These are phyloP conservation scores for Handroanthus guayacan DNA, from an alignment of 257 asterid species.

Conservation along the genomic window DNA sequence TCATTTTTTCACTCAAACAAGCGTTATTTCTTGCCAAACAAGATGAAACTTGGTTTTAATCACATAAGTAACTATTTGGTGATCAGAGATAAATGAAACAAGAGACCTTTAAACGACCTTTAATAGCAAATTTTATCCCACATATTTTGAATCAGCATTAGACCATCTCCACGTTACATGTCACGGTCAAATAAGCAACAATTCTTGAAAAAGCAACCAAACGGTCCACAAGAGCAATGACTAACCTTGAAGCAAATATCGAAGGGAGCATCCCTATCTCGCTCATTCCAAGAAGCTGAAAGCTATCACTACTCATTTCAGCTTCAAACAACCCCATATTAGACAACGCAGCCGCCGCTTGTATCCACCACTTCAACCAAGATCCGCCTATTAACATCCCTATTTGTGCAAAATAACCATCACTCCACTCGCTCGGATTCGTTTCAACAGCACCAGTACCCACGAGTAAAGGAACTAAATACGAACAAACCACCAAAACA, in stretches of 20 bases:
- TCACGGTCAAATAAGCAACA: no score
- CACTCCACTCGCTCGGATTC: slow-evolving; percentile 72
- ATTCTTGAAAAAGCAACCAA: slow-evolving; percentile 20
- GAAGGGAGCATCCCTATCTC: slow-evolving; percentile 95
- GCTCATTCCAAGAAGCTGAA: slow-evolving; percentile 92
- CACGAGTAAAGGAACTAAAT: slow-evolving; percentile 73
- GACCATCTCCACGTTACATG: not conserved
- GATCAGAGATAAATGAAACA: not conserved
- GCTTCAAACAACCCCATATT: slow-evolving; percentile 93
- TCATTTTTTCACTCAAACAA: no score
- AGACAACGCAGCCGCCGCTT: slow-evolving; percentile 87
- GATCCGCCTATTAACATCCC: slow-evolving; percentile 86
- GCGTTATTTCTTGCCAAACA: no score
- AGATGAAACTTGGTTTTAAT: no score
- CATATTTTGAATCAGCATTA: no score
- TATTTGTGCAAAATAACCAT: slow-evolving; percentile 84
- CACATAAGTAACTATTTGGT: not conserved
- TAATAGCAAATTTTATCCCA: no score
- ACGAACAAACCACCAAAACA: slow-evolving; percentile 69
- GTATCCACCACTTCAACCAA: slow-evolving; percentile 98
- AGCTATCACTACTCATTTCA: slow-evolving; percentile 92
- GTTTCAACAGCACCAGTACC: slow-evolving; percentile 87
- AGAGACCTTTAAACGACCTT: not conserved
- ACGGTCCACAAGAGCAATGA: not conserved
- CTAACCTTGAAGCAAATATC: slow-evolving; percentile 72